Conservation (phyloP, 768 basidiomycete species). For the Austroboletus eburneus region DNA sequence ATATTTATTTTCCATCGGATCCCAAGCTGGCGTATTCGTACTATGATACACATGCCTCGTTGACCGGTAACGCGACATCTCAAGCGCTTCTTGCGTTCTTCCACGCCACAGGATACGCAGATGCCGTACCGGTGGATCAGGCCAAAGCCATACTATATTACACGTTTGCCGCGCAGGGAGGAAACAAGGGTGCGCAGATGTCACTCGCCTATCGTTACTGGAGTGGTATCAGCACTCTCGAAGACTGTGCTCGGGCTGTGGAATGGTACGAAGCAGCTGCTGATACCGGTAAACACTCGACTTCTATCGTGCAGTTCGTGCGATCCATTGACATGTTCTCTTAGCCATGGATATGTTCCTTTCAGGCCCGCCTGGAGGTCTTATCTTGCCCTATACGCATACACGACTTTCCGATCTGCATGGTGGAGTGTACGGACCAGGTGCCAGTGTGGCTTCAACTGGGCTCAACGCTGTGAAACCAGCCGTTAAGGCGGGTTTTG, state of each 20-base stretch:
- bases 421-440: conserved; percentile 93
- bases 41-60: conserved; percentile 56
- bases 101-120: conserved; percentile 78
- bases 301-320: conserved; percentile 1
- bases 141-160: conserved; percentile 87
- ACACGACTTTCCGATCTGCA: conserved; percentile 83
- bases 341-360: conserved; percentile 76
- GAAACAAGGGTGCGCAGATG: conserved; percentile 87
- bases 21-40: conserved; percentile 60
- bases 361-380: conserved; percentile 88
- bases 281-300: conserved; percentile 63
- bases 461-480: conserved; percentile 67
- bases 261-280: conserved; percentile 90
- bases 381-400: conserved; percentile 75
- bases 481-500: conserved; percentile 78
- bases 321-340: conserved; percentile 1
- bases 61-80: conserved; percentile 80
- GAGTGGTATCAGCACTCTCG: conserved; percentile 90
- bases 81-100: conserved; percentile 88
- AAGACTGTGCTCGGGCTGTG: conserved; percentile 79
- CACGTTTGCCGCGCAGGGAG: conserved; percentile 89
- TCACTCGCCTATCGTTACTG: conserved; percentile 91
- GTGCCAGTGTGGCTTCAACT: conserved; percentile 90
- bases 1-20: conserved; percentile 56
- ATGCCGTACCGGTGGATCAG: conserved; percentile 59